Base-by-base conservation (phyloP, 2,329 filamentous ascomycete genomes). In the Alternaria alternata region DNA sequence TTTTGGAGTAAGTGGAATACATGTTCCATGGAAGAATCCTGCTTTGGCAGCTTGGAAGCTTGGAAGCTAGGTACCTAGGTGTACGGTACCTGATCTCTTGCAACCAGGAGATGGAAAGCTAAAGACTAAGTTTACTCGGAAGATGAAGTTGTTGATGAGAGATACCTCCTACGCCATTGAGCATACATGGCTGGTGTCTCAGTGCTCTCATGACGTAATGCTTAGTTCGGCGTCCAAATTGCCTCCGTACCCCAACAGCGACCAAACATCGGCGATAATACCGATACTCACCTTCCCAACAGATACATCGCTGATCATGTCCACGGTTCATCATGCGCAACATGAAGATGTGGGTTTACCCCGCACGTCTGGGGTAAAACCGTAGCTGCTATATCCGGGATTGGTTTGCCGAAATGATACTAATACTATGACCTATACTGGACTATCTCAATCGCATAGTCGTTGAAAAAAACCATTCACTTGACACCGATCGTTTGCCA, bases 121-220 rank as follows among this genome's bases (percentile, higher is more conserved):
- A 92, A 93, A 0, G 91, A 95, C 81, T 91, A 94, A 71, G 87
- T 96, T 68, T 92, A 89, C 43, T 96, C 24, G 0, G 0, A 96
- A 76, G 93, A 93, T 42, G 91, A 88, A 67, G 91, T 96, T 54
- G 87, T 84, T 75, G 91, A 89, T 57, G 92, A n/a, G 20, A 20
- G 5, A 39, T 39, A 26, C 24, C 24, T 26, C 24, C 24, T 26
- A 26, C 24, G 24, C 24, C 24, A 26, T 26, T 26, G 24, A 26
- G 24, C 24, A 7, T 26, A 97, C 3, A 18, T 48, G 18, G 16
- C 44, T 48, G 28, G 36, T 38, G 36, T 16, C 14, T 9, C 41
- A 36, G 41, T 16, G 11, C 42, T 4, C 11, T 16, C 22, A 38
- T 54, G 52, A 54, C 42, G 42, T 44, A 39, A 38, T n/a, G 97